Evolutionary conservation across 305 asterid genomes (phyloP).

Genomic region (Withania somnifera): DNA sequence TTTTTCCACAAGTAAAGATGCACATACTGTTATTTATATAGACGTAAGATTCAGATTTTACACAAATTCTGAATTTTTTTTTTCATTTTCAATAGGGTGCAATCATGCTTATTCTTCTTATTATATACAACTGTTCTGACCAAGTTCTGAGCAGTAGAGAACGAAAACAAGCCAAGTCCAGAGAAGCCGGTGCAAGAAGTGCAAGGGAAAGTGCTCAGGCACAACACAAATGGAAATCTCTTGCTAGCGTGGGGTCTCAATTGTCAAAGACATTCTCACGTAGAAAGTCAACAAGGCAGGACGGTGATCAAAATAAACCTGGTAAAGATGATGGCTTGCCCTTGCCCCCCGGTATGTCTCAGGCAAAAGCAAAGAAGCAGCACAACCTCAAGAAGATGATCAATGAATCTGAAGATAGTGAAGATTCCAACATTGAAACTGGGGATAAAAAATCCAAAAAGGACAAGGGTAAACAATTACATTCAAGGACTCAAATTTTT

Average conservation of each 20-base stretch:
- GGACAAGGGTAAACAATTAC: slow-evolving; percentile 48
- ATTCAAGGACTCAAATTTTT: slow-evolving; percentile 67
- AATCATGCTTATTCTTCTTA: slow-evolving; percentile 36
- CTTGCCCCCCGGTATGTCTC: slow-evolving; percentile 14
- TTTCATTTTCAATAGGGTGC: slow-evolving; percentile 30
- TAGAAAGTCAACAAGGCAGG: slow-evolving; percentile 17
- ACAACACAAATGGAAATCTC: slow-evolving; percentile 53
- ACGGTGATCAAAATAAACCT: slow-evolving; percentile 12
- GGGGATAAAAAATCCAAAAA: slow-evolving; percentile 28
- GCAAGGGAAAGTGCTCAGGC: slow-evolving; percentile 63
- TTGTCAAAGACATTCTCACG: slow-evolving; percentile 56
- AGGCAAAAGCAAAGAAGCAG: slow-evolving; percentile 18
- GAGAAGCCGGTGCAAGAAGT: slow-evolving; percentile 73
- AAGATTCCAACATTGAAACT: slow-evolving; percentile 29
- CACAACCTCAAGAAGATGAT: slow-evolving; percentile 23
- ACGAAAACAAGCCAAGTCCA: slow-evolving; percentile 67
- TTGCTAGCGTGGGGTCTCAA: slow-evolving; percentile 26
- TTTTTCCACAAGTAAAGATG: not conserved
- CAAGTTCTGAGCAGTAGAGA: slow-evolving; percentile 47
- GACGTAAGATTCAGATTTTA: not conserved
- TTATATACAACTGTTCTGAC: slow-evolving; percentile 65
- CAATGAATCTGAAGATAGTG: slow-evolving; percentile 36
- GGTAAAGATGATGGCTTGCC: slow-evolving; percentile 26
- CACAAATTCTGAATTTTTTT: not conserved
- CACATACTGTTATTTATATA: not conserved